Evolutionary conservation across 176 grass and related monocot species (phyloP).

Genomic region (Aechmea fasciata): DNA sequence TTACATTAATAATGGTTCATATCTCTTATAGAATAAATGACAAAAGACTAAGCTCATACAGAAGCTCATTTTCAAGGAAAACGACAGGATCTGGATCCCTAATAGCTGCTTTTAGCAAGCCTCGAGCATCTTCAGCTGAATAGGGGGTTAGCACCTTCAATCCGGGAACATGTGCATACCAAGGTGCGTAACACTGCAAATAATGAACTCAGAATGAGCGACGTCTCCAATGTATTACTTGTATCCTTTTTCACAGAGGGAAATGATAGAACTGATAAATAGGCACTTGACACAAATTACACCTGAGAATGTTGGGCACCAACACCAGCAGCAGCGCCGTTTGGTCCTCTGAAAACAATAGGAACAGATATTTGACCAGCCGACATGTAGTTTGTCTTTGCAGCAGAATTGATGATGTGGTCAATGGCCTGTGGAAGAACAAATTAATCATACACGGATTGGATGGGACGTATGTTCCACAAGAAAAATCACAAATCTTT

Average conservation of each 20-base stretch:
- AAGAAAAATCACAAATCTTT: too few species aligned
- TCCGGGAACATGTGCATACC: slow-evolving; percentile 91
- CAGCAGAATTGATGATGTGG: slow-evolving; percentile 97
- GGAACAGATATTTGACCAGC: slow-evolving; percentile 70
- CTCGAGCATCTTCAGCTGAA: slow-evolving; percentile 86
- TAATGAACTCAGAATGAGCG: background rate
- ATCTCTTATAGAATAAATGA: background rate
- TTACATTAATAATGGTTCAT: background rate
- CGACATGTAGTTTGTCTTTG: slow-evolving; percentile 99
- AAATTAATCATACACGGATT: background rate
- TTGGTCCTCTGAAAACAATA: slow-evolving; percentile 94
- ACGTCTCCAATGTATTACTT: background rate
- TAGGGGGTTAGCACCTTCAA: slow-evolving; percentile 84
- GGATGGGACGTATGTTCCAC: background rate
- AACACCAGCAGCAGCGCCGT: slow-evolving; percentile 94
- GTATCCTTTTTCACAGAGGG: background rate
- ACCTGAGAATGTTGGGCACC: slow-evolving; percentile 98
- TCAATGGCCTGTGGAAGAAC: slow-evolving; percentile 81
- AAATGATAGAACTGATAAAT: too few species aligned
- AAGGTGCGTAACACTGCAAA: slow-evolving; percentile 90
- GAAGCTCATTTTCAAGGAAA: slow-evolving; percentile 92
- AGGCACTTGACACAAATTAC: too few species aligned
- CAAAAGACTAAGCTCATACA: slow-evolving; percentile 37
- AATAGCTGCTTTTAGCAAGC: slow-evolving; percentile 96
- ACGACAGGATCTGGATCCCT: slow-evolving; percentile 93